Conservation (phyloP, 2,329 filamentous ascomycete genomes). For the Fusarium tricinctum region DNA sequence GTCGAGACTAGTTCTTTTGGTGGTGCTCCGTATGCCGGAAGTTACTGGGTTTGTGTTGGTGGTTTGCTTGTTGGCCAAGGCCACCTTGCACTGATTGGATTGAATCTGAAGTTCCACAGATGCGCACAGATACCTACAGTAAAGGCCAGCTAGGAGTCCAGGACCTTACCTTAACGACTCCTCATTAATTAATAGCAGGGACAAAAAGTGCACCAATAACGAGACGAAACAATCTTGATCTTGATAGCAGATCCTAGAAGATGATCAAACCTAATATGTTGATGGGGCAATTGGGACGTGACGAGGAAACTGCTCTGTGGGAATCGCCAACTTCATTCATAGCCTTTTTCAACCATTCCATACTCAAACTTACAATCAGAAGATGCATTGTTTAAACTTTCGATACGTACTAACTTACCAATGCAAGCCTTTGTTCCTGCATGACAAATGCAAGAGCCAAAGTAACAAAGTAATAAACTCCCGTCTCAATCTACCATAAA, state of each 20-base stretch:
- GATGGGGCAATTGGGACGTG: neutral
- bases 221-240: slow-evolving; percentile 30
- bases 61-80: slow-evolving; percentile 24
- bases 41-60: slow-evolving; percentile 18
- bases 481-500: slow-evolving; percentile 4
- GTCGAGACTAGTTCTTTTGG: slow-evolving; percentile 23
- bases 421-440: neutral
- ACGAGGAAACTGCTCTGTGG: neutral
- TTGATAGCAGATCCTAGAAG: slow-evolving; percentile 21
- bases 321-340: neutral
- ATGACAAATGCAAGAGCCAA: neutral
- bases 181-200: neutral
- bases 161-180: neutral
- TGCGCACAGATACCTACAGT: slow-evolving; percentile 19
- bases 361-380: slow-evolving; percentile 17
- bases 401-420: neutral
- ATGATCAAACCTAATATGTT: slow-evolving; percentile 34
- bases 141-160: neutral
- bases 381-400: slow-evolving; percentile 5
- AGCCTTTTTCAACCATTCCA: slow-evolving; percentile 34
- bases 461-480: neutral
- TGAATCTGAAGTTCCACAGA: slow-evolving; percentile 35
- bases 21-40: slow-evolving; percentile 7
- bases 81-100: slow-evolving; percentile 35
- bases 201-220: slow-evolving; percentile 18